Evolutionary conservation across 805 yeast genomes (phyloP), one percentile per base, ranked within the genome.

Genomic region (Teunomyces funiuensis): DNA sequence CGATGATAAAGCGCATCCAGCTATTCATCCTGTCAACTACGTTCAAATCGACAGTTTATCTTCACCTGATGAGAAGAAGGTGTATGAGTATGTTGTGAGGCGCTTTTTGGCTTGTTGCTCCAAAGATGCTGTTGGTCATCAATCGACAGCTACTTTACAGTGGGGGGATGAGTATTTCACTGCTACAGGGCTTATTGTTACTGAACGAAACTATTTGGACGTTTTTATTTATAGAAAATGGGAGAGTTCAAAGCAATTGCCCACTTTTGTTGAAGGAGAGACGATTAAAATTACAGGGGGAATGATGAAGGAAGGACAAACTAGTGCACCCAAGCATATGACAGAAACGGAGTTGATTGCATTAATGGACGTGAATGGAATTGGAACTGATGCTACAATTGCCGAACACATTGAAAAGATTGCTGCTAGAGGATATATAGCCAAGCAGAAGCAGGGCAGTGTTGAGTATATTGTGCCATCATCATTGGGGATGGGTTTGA

Each of bases 331-430:
- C 0, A 63, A 66, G 20, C 84, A 81, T 40, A 75, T 93, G 73
- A 91, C 98, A 0, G 99, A 93, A 60, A 75, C 96, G 0, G 99
- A 91, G 57, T 71, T 93, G 16, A 88, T 93, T 63, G 83, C 88
- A 7, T 66, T 93, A 36, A 93, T 93, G 99, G 98, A 95, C 66
- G 86, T 82, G 8, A 93, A 93, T 61, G 98, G 98, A 0, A 93
- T 93, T 33, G 99, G 99, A 2, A 93, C 99, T 0, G 99, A 93
- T 68, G 99, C 99, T 0, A 93, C 99, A 0, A 95, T 93, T 63
- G 99, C 98, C 0, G 99, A 93, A 31, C 99, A 93, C 62, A 93
- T 93, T 28, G 89, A 85, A 43, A 90, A 86, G 56, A 81, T 93
- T 31, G 65, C 76, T 20, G 60, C 61, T 8, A 65, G 99, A 40